Evolutionary conservation across 805 yeast species (phyloP), one percentile per base, ranked within the genome.

Genomic region (Pichia insulana): DNA sequence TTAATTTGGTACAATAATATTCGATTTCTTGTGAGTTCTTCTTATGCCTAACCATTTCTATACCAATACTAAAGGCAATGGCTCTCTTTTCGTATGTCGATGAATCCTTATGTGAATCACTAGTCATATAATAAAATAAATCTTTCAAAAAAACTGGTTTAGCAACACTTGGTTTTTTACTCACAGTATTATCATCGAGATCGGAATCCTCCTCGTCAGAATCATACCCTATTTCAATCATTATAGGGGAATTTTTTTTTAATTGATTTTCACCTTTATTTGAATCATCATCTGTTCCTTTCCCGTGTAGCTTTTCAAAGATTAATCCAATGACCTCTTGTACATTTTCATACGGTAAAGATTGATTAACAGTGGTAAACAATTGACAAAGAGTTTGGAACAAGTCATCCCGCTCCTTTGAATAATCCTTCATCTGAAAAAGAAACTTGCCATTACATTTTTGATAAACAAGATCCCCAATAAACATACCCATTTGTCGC

Each of bases 121-220:
- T 65, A 10, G 64, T 63, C 15, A 83, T 64, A 50, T 80, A 83
- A 12, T 64, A 60, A 4, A 86, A 53, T 17, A 89, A 62, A 47
- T 87, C 95, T 49, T 83, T 80, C 32, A 90, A 61, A 52, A 86
- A 90, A 2, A 85, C 68, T 0, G 87, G 88, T 2, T 64, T 58
- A 0, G 69, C 55, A 0, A 75, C 64, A 5, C 56, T 62, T 2
- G 58, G 57, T 7, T 57, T 54, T 12, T 61, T 52, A 1, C 62
- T 61, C 3, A 70, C 44, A 0, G 77, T 61, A 0, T 76, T 73
- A 47, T 51, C 58, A 16, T 59, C 61, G 18, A 71, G 81, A 13
- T 81, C 80, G 19, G 76, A 78, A 40, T 67, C 67, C 7, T 62
- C 69, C 10, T 61, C 62, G 28, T 63, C 66, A 4, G 51, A 58